Base-by-base conservation (phyloP, 139 green algal species). In the Klebsormidium nitens region DNA sequence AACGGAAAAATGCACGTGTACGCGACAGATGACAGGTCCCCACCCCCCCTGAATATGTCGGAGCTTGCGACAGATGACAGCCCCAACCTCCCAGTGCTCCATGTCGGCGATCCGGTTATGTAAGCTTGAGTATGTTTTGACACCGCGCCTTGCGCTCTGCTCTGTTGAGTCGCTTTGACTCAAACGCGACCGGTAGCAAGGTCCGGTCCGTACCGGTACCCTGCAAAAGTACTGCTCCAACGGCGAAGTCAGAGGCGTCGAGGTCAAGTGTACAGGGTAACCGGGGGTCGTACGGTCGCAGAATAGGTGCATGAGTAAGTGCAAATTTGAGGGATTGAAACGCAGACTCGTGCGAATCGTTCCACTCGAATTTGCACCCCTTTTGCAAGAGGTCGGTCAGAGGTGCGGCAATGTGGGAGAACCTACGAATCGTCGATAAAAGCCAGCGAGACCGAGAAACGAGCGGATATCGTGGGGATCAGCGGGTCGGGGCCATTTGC, bases 401-500 rank as follows among this genome's bases (percentile, higher is more conserved):
- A 0, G 82, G 82, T 35, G 55, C 55, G 4, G 61, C 75, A 23
- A 86, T 71, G 34, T 40, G 19, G 2, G 66, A 44, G 36, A 77
- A 88, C 6, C 63, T n/a, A 88, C 70, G 56, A 82, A 85, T 11
- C 64, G 59, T 0, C 81, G 37, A 48, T 81, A 89, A 47, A 75
- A 89, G n/a, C 77, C 81, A 0, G 81, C 68, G 2, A 86, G 46
- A 17, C 86, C 84, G 1, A 89, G 38, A 60, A 91, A 89, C 8
- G 39, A 60, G 2, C 42, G 55, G 2, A 88, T 5, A 1, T 81
- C 70, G 11, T 37, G 74, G 0, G 67, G 34, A 34, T 60, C 74
- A 3, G 23, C 46, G n/a, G 78, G 82, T 28, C 29, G 29, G 14
- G 78, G 49, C 64, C 68, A 87, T 8, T 84, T 28, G 5, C 29